Evolutionary conservation across 1,284 basidiomycete genomes (phyloP), one percentile per base, ranked within the genome.

Genomic region (Heterobasidion irregulare): DNA sequence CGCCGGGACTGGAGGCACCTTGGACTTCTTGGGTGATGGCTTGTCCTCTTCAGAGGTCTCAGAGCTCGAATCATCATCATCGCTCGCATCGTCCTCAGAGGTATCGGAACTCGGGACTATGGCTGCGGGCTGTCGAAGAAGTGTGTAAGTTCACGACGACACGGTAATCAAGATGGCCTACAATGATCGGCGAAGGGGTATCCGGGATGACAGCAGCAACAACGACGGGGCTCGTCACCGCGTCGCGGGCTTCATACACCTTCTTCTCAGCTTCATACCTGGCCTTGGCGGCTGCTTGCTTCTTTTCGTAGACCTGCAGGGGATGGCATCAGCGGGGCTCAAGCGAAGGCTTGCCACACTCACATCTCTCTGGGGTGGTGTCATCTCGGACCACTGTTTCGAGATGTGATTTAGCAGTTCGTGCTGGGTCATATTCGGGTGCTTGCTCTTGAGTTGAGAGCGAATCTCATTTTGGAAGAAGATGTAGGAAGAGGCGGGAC

Each of bases 391-490:
- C 94, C 94, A 98, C 61, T 80, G 76, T 59, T 83, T 80, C 13
- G 87, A 78, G 61, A 96, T 89, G 61, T 88, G 69, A 48, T 69
- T 68, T 59, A 95, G 73, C 32, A 96, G 72, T 59, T 95, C 92
- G 54, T 79, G 72, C 66, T 95, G 86, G 46, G 79, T 70, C 57
- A 92, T 71, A 9, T 73, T 71, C 3, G 90, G 88, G 67, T 89
- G 74, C 62, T 78, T 72, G 50, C 74, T 74, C 73, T 86, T 85
- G 64, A 92, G 75, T 60, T 81, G 73, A 59, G 84, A 82, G 64
- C 94, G 86, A 57, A 94, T 79, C 47, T 92, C 88, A 69, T 98
- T 98, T 72, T 98, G 96, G 80, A 90, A 99, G 63, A 97, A 77
- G 67, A 99, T 84, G 75, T 98, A 99, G 16, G 94, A 94, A 16